A percentile compares a stretch with the other conserved stretches of the same genome.
phyloP scores from a whole-genome alignment of 495 filamentous ascomycete genomes.

The Chaetomium tenue region DNA sequence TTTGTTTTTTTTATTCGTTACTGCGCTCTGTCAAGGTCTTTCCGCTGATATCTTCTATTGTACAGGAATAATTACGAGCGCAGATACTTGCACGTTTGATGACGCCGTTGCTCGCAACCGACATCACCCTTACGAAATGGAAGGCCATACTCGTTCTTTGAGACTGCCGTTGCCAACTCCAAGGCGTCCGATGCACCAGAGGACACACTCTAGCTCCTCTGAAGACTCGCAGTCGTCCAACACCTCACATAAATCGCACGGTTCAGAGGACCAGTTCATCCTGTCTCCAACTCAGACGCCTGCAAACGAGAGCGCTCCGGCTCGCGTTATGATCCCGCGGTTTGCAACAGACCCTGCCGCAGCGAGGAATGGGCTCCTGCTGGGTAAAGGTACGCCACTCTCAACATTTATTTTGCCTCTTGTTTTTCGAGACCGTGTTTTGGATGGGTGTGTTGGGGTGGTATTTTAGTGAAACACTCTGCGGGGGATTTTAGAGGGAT shows the following conservation, averaged over 20 bases:
- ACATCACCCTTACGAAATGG: conserved; percentile 1
- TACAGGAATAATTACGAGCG: background rate
- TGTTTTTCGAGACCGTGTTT: background rate
- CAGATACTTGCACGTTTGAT: background rate
- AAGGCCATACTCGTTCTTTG: background rate
- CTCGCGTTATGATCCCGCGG: background rate
- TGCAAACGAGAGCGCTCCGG: conserved; percentile 21
- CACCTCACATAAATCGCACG: conserved; percentile 27
- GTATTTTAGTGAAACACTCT: background rate
- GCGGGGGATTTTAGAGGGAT: background rate
- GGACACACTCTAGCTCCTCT: conserved; percentile 41
- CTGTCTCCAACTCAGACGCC: conserved; percentile 29
- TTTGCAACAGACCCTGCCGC: background rate
- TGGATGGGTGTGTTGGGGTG: background rate
- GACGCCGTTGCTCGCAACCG: background rate
- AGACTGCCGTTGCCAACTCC: background rate
- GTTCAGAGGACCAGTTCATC: conserved; percentile 29
- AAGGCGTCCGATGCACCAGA: conserved; percentile 32
- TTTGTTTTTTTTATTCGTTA: background rate
- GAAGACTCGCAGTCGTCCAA: conserved; percentile 28
- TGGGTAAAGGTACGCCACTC: conserved; percentile 10
- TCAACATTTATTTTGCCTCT: background rate
- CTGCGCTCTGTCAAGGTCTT: background rate
- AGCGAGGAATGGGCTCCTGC: background rate
- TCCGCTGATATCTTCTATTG: background rate